These are phyloP conservation scores for Trametes hirsuta DNA, from an alignment of 1,284 basidiomycete genomes.

Conservation along the genomic window DNA sequence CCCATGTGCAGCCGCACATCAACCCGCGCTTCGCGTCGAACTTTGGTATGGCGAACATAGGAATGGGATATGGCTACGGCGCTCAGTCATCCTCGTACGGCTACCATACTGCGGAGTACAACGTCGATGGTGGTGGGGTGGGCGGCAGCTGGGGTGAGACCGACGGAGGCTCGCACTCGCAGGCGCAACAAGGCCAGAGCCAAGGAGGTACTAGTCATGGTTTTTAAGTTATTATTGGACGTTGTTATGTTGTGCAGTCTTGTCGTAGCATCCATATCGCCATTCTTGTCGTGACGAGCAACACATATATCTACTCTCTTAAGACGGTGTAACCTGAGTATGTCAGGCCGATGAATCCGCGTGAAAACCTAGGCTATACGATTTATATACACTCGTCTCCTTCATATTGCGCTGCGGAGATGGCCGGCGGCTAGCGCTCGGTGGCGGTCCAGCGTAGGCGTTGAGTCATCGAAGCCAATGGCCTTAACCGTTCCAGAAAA, in stretches of 20 bases:
- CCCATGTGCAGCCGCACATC: constrained; percentile 76
- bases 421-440: background rate
- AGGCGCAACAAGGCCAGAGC: background rate
- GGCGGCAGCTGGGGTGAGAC: background rate
- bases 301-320: too few relatives aligned
- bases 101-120: constrained; percentile 16
- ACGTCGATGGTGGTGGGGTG: constrained; percentile 5
- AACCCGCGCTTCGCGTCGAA: constrained; percentile 72
- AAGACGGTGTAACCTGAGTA: too few relatives aligned
- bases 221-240: background rate
- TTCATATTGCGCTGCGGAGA: background rate
- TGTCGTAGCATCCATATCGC: constrained; percentile 2
- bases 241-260: background rate
- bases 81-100: constrained; percentile 20
- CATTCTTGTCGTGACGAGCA: background rate
- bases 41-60: constrained; percentile 27
- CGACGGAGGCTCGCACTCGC: constrained; percentile 7
- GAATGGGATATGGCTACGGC: constrained; percentile 19
- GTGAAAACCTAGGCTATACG: too few relatives aligned
- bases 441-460: constrained; percentile 6
- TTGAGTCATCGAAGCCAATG: constrained; percentile 24
- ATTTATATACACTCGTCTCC: too few relatives aligned
- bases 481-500: constrained; percentile 15
- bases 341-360: too few relatives aligned
- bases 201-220: background rate